phyloP scores from a whole-genome alignment of 139 green algal species.

The Dunaliella sp. region DNA sequence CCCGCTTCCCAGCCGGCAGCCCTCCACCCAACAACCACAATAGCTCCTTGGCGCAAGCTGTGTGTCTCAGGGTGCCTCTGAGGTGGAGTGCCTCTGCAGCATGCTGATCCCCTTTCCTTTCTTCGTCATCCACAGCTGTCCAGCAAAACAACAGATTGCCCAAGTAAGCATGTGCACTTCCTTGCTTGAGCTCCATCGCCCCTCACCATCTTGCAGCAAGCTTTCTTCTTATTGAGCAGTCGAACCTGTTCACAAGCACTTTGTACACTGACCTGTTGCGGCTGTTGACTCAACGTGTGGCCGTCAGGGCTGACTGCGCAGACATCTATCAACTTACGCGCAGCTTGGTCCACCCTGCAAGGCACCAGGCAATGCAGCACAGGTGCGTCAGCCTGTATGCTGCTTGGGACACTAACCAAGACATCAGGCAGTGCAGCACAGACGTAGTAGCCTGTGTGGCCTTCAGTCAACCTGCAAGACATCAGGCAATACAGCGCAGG shows the following conservation, averaged over 20 bases:
- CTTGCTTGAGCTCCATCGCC: neutral
- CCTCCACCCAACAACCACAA: no score
- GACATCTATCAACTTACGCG: neutral
- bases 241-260: no score
- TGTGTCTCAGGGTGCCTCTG: constrained; percentile 5
- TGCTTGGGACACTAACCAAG: neutral
- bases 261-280: neutral
- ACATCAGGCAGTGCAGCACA: neutral
- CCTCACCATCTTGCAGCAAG: neutral
- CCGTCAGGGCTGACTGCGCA: no score
- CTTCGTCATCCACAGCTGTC: no score
- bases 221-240: no score
- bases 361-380: neutral
- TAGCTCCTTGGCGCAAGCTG: constrained; percentile 6
- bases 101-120: neutral
- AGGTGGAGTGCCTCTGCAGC: neutral
- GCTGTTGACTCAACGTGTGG: neutral
- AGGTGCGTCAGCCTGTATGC: neutral
- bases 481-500: neutral
- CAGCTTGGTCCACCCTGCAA: neutral
- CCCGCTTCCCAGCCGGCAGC: no score
- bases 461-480: no score
- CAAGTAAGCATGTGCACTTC: no score
- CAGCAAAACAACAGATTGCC: neutral
- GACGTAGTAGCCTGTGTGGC: no score